phyloP scores from a whole-genome alignment of 78 protist genomes.

The Pelomyxa schiedti region DNA sequence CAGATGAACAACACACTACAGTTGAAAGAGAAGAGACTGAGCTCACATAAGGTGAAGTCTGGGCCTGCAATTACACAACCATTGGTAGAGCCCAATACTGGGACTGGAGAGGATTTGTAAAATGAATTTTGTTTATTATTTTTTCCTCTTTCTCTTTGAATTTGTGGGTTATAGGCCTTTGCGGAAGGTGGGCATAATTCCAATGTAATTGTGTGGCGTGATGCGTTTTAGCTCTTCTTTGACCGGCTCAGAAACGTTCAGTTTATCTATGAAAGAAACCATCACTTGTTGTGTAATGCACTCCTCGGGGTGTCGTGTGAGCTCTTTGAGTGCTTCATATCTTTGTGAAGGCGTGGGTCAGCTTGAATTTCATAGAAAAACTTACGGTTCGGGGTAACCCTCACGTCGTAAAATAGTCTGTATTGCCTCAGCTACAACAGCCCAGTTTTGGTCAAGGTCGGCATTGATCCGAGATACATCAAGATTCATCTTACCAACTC shows the following conservation, averaged over 20 bases:
- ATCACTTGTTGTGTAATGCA: conserved; percentile 31
- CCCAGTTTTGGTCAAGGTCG: conserved; percentile 73
- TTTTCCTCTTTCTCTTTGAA: no score
- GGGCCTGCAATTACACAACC: no score
- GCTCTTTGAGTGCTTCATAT: conserved; percentile 63
- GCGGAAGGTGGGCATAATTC: conserved; percentile 21
- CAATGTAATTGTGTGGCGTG: conserved; percentile 56
- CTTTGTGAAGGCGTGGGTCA: no score
- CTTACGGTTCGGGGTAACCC: conserved; percentile 69
- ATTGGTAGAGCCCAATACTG: no score
- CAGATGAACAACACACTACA: no score
- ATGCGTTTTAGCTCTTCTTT: conserved; percentile 39
- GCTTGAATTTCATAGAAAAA: no score
- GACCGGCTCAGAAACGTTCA: conserved; percentile 31
- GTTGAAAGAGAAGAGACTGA: no score
- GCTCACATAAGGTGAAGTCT: no score
- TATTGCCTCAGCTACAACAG: conserved; percentile 70
- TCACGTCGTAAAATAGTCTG: conserved; percentile 74
- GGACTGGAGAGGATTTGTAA: no score
- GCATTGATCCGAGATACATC: conserved; percentile 16
- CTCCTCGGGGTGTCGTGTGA: conserved; percentile 46
- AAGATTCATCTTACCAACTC: conserved; percentile 55
- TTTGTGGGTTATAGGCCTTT: no score
- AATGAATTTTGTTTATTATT: no score
- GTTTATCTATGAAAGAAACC: conserved; percentile 37